Evolutionary conservation across 2,329 filamentous ascomycete species (phyloP), one percentile per base, ranked within the genome.

Genomic region (Aspergillus jensenii): DNA sequence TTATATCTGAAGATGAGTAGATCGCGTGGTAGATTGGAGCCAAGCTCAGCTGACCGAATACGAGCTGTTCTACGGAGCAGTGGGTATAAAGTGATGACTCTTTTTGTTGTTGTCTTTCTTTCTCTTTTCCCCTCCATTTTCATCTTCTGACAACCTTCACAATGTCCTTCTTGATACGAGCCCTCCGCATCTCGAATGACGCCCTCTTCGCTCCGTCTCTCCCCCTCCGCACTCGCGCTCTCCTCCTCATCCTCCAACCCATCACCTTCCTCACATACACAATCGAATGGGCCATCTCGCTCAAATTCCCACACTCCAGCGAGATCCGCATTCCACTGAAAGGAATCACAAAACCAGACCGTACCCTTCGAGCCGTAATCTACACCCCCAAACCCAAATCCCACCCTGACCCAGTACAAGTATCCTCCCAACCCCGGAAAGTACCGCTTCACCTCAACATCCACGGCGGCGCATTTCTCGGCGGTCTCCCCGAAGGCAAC

Each of bases 161-260:
- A 11, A 31, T 31, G 27, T 31, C 27, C 9, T 33, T 50, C 25
- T 17, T 55, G 6, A 8, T 55, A 19, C 23, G 45, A 3, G 53
- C 46, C 17, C 37, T 55, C 27, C 53, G 54, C 7, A 58, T 58
- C 27, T 15, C 64, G 7, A 62, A 50, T 7, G 71, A 75, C 43
- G 73, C 74, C 23, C 53, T 80, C 41, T 74, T 77, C 27, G 9
- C 8, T 59, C 65, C 71, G 11, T 63, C 66, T 48, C 68, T 81
- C 41, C 72, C 78, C 4, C 78, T 72, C 59, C 57, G 60, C 14
- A 64, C 74, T 27, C 77, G 78, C 60, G 79, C 78, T 76, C 76
- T 78, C 7, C 70, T 79, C 9, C 65, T 82, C 19, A 54, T 74
- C 39, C 72, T 82, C 17, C 76, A 79, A 58, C 78, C 78, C 14